Evolutionary conservation across 2,329 filamentous ascomycete genomes (phyloP).

Genomic region (Aspergillus quadricinctus): DNA sequence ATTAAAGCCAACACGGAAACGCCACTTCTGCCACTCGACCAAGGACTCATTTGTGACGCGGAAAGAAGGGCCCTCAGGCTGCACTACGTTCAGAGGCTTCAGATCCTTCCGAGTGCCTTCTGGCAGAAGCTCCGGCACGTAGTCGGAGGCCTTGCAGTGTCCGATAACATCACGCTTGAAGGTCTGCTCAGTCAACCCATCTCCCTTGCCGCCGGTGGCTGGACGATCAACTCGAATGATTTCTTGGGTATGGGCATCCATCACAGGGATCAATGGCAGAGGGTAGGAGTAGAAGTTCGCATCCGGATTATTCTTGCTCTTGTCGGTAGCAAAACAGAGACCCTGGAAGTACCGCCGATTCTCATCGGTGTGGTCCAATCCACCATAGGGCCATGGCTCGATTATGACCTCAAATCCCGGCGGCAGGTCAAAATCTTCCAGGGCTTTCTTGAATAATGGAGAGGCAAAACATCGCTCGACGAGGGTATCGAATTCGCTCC

Average conservation of each 20-base stretch:
- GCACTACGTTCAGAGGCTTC: conserved; percentile 69
- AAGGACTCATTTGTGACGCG: conserved; percentile 36
- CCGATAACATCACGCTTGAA: conserved; percentile 46
- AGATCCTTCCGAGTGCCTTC: conserved; percentile 46
- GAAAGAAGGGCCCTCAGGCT: conserved; percentile 67
- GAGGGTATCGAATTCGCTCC: conserved; percentile 45
- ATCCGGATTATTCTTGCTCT: conserved; percentile 45
- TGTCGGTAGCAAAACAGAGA: conserved; percentile 48
- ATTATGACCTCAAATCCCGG: conserved; percentile 54
- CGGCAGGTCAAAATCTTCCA: conserved; percentile 50
- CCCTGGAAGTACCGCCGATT: conserved; percentile 50
- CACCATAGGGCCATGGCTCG: conserved; percentile 56
- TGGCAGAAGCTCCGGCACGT: conserved; percentile 47
- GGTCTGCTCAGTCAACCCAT: conserved; percentile 43
- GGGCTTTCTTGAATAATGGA: conserved; percentile 48
- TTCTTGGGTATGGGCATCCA: conserved; percentile 54
- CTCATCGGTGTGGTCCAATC: conserved; percentile 45
- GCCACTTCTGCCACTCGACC: conserved; percentile 63
- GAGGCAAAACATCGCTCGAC: conserved; percentile 50
- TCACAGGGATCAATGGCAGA: conserved; percentile 48
- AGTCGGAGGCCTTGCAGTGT: conserved; percentile 51
- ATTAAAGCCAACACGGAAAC: conserved; percentile 57
- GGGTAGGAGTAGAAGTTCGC: conserved; percentile 62
- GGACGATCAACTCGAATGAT: conserved; percentile 57
- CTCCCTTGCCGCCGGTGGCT: conserved; percentile 48